Base-by-base conservation (phyloP, 1,284 basidiomycete genomes). In the Ganoderma sinense region DNA sequence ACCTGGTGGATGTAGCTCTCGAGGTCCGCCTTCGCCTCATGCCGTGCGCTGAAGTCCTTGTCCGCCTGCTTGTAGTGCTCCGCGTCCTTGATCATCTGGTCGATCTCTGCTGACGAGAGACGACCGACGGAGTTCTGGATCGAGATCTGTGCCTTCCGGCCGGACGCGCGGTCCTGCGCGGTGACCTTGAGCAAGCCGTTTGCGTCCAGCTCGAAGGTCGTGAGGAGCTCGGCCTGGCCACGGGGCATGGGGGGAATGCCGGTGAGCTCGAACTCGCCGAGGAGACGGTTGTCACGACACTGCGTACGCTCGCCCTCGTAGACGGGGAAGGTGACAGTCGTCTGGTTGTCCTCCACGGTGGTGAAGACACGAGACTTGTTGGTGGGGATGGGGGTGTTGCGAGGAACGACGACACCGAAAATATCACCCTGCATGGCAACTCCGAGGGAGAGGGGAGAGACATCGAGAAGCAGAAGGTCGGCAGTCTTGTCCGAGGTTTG, bases 371-470 rank as follows among this genome's bases (percentile, higher is more conserved):
- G 89, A 60, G 95, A 96, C 87, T 98, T 98, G 90, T 96, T 97
- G 82, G 96, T 95, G 70, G 97, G 97, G 83, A 98, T 97, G 77
- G 96, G 94, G 74, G 97, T 98, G 89, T 98, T 98, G 79, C 97
- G 94, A 79, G 96, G 96, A 78, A 98, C 94, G 79, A 98, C 95
- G 74, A 97, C 91, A 87, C 96, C 96, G 83, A 98, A 97, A 81
- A 98, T 94, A 81, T 97, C 96, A 79, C 96, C 97, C 82, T 97
- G 96, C 96, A 97, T 98, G 82, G 96, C 97, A 76, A 98, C 96
- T 92, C 97, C 97, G 77, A 98, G 93, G 70, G 96, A 98, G 71
- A 98, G 89, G 73, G 97, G 97, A 73, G 97, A 94, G 76, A 98
- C 97, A 84, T 98, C 97, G 79, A 98, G 94, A 75, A 98, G 90